Evolutionary conservation across 179 eudicot genomes (phyloP).

Genomic region (Camellia oleifera): DNA sequence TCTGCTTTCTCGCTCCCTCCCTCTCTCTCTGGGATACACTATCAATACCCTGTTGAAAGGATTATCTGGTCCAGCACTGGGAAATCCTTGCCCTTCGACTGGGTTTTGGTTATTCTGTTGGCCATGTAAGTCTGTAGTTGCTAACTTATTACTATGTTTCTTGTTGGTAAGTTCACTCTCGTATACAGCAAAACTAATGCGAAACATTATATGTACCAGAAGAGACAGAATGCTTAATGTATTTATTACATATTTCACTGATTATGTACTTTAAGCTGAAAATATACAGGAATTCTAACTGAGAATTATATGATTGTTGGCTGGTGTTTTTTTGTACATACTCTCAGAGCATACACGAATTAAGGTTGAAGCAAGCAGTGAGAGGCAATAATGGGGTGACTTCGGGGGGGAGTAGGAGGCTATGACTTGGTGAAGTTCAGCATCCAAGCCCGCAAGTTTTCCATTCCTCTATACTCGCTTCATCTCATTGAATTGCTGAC

Average conservation of each 20-base stretch:
- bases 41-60: neutral
- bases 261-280: neutral
- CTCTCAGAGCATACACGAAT: slow-evolving; percentile 45
- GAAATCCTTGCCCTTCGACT: neutral
- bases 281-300: slow-evolving; percentile 2
- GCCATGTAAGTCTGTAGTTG: neutral
- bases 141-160: neutral
- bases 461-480: slow-evolving; percentile 11
- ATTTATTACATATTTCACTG: neutral
- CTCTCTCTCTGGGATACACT: neutral
- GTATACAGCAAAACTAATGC: neutral
- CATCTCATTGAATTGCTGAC: slow-evolving; percentile 7
- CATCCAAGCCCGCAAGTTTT: neutral
- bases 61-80: neutral
- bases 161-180: neutral
- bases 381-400: slow-evolving; percentile 32
- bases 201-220: too few relatives aligned
- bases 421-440: slow-evolving; percentile 19
- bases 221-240: neutral
- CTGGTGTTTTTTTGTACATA: neutral
- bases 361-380: slow-evolving; percentile 48
- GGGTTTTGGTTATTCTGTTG: neutral
- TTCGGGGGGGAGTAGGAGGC: slow-evolving; percentile 29
- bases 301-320: neutral
- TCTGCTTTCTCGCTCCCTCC: too few relatives aligned